These are phyloP conservation scores for Colletotrichum falcatum DNA, from an alignment of 2,329 filamentous ascomycete species.

Conservation along the genomic window DNA sequence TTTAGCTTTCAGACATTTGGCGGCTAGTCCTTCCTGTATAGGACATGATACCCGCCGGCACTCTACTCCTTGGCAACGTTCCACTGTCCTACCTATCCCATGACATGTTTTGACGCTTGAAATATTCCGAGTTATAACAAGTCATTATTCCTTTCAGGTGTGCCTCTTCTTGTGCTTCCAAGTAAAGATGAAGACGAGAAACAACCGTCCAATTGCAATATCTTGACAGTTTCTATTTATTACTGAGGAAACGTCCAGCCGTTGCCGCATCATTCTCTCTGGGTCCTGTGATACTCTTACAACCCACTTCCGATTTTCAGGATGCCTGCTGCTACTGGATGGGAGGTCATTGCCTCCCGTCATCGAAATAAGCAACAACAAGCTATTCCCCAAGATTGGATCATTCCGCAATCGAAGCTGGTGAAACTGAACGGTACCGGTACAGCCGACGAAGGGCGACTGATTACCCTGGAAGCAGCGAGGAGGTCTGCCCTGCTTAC, in stretches of 20 bases:
- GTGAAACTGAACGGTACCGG: slow-evolving; percentile 25
- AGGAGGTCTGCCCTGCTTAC: slow-evolving; percentile 39
- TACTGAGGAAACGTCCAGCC: neutral
- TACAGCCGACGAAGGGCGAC: slow-evolving; percentile 30
- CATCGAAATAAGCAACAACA: slow-evolving; percentile 32
- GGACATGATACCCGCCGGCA: slow-evolving; percentile 7
- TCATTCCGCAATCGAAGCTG: slow-evolving; percentile 20
- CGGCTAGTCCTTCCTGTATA: slow-evolving; percentile 22
- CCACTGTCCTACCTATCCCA: no score
- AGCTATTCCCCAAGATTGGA: slow-evolving; percentile 39
- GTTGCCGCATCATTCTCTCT: no score
- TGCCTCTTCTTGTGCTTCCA: neutral
- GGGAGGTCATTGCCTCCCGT: slow-evolving; percentile 34
- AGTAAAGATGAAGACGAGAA: neutral
- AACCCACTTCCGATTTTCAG: neutral
- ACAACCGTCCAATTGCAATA: neutral
- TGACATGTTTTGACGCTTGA: neutral
- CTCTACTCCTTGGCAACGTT: neutral
- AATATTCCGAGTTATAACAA: neutral
- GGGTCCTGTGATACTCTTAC: neutral
- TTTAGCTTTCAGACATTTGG: neutral
- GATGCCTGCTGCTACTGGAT: slow-evolving; percentile 25
- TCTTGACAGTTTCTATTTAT: neutral
- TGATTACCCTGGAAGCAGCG: slow-evolving; percentile 31
- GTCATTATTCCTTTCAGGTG: no score